Conservation (phyloP, 768 basidiomycete genomes). For the Leccinum subtestaceum region DNA sequence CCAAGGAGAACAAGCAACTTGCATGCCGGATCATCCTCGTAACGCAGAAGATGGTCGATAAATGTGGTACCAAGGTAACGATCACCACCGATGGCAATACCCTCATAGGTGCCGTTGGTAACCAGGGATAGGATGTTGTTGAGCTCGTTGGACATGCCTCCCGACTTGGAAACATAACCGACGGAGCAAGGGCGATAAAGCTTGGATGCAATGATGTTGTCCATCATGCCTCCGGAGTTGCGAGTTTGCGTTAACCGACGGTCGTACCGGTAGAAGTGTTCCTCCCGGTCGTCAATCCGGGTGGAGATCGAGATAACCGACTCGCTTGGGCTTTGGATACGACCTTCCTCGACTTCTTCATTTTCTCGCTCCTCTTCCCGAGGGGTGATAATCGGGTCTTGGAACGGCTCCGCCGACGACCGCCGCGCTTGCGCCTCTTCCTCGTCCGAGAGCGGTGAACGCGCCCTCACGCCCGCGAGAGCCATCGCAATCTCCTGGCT, state of each 20-base stretch:
- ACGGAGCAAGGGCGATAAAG: conserved; percentile 97
- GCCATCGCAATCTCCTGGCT: conserved; percentile 73
- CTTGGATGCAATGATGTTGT: conserved; percentile 98
- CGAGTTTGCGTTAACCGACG: conserved; percentile 34
- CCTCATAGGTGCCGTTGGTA: conserved; percentile 99
- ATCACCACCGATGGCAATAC: conserved; percentile 99
- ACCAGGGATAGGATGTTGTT: conserved; percentile 98
- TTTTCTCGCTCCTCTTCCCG: conserved; percentile 9
- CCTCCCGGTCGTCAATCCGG: conserved; percentile 58
- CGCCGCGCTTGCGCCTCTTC: conserved; percentile 34
- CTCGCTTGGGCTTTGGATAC: conserved; percentile 36
- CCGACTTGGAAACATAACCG: conserved; percentile 99
- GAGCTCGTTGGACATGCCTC: conserved; percentile 99
- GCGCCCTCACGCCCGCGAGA: conserved; percentile 52
- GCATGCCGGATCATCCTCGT: conserved; percentile 95
- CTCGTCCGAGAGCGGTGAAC: conserved; percentile 39
- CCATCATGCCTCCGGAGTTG: conserved; percentile 75
- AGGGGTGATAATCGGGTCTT: not conserved
- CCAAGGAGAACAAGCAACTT: conserved; percentile 99
- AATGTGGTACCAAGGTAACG: conserved; percentile 98
- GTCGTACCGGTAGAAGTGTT: conserved; percentile 21
- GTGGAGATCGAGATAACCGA: conserved; percentile 78
- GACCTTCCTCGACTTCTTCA: conserved; percentile 29
- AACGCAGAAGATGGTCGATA: conserved; percentile 97
- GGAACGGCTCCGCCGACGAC: conserved; percentile 12